Evolutionary conservation across 192 early-diverging fungal species (phyloP).

Genomic region (Backusella mclennaniae): DNA sequence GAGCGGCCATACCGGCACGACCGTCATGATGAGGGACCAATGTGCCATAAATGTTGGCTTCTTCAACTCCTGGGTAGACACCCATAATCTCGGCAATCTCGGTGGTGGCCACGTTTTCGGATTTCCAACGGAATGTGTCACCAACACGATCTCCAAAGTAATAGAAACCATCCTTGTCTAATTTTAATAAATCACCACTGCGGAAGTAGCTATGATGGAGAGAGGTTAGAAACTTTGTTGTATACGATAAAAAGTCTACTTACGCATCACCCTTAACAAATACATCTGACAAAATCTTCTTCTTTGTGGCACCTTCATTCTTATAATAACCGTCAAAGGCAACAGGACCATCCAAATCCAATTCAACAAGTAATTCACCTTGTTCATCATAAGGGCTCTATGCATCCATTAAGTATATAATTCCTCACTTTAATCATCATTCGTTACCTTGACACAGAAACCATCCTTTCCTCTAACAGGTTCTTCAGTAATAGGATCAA

Average conservation of each 20-base stretch:
- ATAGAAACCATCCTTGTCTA: conserved; percentile 48
- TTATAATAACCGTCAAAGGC: conserved; percentile 50
- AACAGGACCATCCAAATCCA: conserved; percentile 37
- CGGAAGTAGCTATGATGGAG: conserved; percentile 36
- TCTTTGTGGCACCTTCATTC: conserved; percentile 44
- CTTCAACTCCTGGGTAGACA: conserved; percentile 46
- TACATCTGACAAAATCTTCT: conserved; percentile 52
- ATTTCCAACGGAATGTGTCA: conserved; percentile 74
- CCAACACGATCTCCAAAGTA: conserved; percentile 71
- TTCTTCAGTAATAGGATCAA: conserved; percentile 56
- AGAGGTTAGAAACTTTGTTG: neutral
- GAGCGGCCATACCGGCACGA: conserved; percentile 64
- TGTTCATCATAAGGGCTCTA: conserved; percentile 43
- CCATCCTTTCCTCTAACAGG: conserved; percentile 50
- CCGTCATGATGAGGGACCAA: conserved; percentile 57
- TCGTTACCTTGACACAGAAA: conserved; percentile 45
- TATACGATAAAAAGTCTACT: neutral
- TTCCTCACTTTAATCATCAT: neutral
- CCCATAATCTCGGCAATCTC: conserved; percentile 60
- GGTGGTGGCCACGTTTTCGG: conserved; percentile 58
- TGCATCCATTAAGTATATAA: neutral
- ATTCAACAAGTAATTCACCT: conserved; percentile 56
- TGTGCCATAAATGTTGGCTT: conserved; percentile 67
- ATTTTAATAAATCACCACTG: conserved; percentile 60
- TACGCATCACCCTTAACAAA: conserved; percentile 60